Base-by-base conservation (phyloP, 495 filamentous ascomycete genomes). In the Aspergillus affinis region DNA sequence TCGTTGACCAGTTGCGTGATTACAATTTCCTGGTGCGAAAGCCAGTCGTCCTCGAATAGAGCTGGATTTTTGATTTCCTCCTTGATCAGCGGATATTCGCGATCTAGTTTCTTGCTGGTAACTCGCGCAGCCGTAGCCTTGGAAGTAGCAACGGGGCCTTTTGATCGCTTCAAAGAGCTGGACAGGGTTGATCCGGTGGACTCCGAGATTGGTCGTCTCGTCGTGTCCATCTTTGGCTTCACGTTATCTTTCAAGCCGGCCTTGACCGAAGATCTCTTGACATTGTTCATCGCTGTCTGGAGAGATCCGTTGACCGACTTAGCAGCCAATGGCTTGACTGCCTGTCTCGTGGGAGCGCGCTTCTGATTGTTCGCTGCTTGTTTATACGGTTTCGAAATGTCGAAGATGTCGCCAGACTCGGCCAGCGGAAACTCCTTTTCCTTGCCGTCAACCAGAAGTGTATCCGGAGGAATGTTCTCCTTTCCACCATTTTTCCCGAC, bases 11-110 rank as follows among this genome's bases (percentile, higher is more conserved):
- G 67, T 61, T 88, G 84, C 5, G 83, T 81, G 29, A 90, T 79
- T 13, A 82, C 80, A 29, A 81, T 74, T 61, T 90, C 86, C 61
- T 88, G 84, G 57, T 88, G 78, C 15, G 72, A 74, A 32, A 89
- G 82, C 86, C 86, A 89, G 51, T 82, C 71, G 20, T 88, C 86
- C 62, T 88, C 85, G 63, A 88, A 89, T 65, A 89, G 74, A 56
- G 82, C 77, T 20, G 84, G 73, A 30, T 80, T 77, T 0, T 72
- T 62, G 26, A 88, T 76, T 59, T 86, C 75, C 57, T 89, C 83
- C 0, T 68, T 58, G 13, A 88, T 70, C 44, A 86, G 61, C 9
- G 84, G 81, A 61, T 84, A 86, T 48, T 80, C 69, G 6, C 71
- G 59, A 41, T 68, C 71, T n/a, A 69, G 36, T 27, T 51, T 59